Evolutionary conservation across 495 filamentous ascomycete genomes (phyloP).

Genomic region (Jackrogersella multiformis): DNA sequence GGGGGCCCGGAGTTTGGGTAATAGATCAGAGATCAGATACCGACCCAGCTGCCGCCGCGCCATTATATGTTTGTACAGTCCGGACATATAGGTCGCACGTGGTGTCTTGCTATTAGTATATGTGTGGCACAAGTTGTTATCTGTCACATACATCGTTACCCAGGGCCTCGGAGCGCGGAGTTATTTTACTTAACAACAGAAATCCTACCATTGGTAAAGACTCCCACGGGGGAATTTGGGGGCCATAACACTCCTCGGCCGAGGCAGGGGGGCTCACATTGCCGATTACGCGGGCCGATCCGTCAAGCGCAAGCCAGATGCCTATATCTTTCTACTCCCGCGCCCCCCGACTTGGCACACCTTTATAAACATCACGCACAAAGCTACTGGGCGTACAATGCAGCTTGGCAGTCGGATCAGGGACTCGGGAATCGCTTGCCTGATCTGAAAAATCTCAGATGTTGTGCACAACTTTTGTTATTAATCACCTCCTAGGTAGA

Average conservation of each 20-base stretch:
- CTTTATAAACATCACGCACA: slow-evolving; percentile 17
- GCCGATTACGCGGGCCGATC: slow-evolving; percentile 27
- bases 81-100: slow-evolving; percentile 33
- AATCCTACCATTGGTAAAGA: slow-evolving; percentile 21
- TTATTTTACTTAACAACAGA: slow-evolving; percentile 21
- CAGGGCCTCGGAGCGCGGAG: slow-evolving; percentile 34
- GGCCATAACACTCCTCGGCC: slow-evolving; percentile 1
- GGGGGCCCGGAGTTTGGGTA: slow-evolving; percentile 6
- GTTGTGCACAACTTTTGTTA: background rate
- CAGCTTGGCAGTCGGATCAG: slow-evolving; percentile 37
- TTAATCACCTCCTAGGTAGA: too few relatives aligned
- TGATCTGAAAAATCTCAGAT: slow-evolving; percentile 23
- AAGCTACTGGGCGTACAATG: slow-evolving; percentile 32
- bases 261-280: background rate
- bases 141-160: slow-evolving; percentile 12
- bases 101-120: slow-evolving; percentile 26
- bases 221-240: slow-evolving; percentile 28
- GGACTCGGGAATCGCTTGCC: slow-evolving; percentile 14
- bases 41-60: slow-evolving; percentile 4
- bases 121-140: slow-evolving; percentile 33
- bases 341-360: slow-evolving; percentile 27
- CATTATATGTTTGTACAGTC: slow-evolving; percentile 36
- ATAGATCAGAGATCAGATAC: background rate
- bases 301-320: slow-evolving; percentile 22
- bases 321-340: background rate